Conservation (phyloP, 306 rosid species). For the Betula pendula region DNA sequence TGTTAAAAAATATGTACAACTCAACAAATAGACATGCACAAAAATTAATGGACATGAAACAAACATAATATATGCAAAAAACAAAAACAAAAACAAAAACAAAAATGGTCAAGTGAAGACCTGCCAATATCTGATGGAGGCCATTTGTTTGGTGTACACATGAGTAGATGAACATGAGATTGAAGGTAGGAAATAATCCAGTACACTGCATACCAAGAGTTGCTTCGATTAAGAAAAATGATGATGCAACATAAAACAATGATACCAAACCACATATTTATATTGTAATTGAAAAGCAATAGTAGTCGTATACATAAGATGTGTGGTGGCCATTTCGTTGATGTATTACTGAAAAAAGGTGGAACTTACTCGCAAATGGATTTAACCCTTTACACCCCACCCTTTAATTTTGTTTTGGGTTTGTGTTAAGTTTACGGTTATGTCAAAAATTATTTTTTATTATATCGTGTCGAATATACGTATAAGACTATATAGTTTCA, state of each 20-base stretch:
- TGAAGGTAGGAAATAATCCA: constrained; percentile 82
- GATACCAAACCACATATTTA: constrained; percentile 18
- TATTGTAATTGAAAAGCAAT: neutral
- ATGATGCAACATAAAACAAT: constrained; percentile 10
- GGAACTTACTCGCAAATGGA: no score
- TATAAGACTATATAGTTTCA: no score
- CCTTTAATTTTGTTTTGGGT: no score
- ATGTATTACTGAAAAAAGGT: no score
- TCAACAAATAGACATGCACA: neutral
- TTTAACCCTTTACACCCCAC: no score
- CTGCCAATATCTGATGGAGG: constrained; percentile 66
- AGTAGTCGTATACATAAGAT: constrained; percentile 20
- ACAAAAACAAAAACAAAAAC: no score
- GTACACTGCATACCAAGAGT: constrained; percentile 63
- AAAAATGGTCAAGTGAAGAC: constrained; percentile 28
- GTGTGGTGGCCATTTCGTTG: constrained; percentile 13
- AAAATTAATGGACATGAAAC: neutral
- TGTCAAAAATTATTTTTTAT: no score
- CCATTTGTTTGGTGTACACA: constrained; percentile 56
- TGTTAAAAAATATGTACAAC: neutral
- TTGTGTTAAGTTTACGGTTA: no score
- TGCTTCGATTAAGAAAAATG: constrained; percentile 32
- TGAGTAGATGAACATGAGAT: constrained; percentile 76
- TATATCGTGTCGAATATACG: no score
- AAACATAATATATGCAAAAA: no score